These are phyloP conservation scores for Amaranthus tricolor DNA, from an alignment of 179 eudicot species.

Conservation along the genomic window DNA sequence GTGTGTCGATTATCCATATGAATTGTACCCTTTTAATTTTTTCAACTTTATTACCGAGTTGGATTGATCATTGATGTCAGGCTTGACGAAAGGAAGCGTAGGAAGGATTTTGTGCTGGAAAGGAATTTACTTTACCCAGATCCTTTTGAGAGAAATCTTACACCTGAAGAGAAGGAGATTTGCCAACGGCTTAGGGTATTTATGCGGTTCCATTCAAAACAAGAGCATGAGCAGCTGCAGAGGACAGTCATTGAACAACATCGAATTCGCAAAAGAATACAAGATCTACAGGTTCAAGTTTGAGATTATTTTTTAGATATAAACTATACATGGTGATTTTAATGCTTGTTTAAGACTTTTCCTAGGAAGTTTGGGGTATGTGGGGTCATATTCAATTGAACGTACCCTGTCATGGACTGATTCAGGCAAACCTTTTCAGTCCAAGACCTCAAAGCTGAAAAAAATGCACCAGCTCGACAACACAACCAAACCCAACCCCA, in stretches of 20 bases:
- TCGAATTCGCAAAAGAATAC: constrained; percentile 56
- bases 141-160: constrained; percentile 59
- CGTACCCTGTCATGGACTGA: no score
- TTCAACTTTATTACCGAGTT: background rate
- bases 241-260: constrained; percentile 65
- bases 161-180: constrained; percentile 76
- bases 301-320: background rate
- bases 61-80: constrained; percentile 33
- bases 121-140: constrained; percentile 72
- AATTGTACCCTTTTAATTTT: background rate
- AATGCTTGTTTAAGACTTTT: no score
- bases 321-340: background rate
- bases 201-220: constrained; percentile 82
- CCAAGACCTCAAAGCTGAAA: no score
- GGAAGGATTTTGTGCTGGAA: constrained; percentile 78
- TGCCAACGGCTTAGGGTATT: constrained; percentile 64
- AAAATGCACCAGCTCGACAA: no score
- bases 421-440: no score
- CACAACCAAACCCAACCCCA: no score
- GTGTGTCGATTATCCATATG: background rate
- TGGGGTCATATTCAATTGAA: no score
- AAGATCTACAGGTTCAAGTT: constrained; percentile 60
- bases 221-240: constrained; percentile 72
- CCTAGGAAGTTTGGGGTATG: no score
- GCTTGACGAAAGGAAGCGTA: constrained; percentile 91